Base-by-base conservation (phyloP, 169 alveolate genomes). In the Cryptosporidium meleagridis region DNA sequence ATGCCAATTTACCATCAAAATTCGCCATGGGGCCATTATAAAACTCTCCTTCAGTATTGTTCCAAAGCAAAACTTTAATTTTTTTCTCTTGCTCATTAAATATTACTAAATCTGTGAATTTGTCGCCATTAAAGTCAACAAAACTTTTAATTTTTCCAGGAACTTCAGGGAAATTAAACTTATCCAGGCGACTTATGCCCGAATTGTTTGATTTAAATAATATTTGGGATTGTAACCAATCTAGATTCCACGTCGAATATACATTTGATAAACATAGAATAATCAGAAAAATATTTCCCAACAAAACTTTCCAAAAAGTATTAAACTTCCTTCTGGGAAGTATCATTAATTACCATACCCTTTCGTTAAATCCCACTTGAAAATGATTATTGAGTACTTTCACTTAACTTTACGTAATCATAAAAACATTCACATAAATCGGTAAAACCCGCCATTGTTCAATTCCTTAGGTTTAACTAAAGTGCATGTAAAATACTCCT, bases 91-190 rank as follows among this genome's bases (percentile, higher is more conserved):
- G 23, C 18, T 59, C 89, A 41, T 51, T 62, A 16, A 29, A 80
- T 21, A 80, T 3, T 41, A 80, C 18, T 10, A 80, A 7, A 44
- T 80, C 89, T 9, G 80, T 80, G 18, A 62, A 80, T 48, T 80
- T 59, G 33, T 80, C 89, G 12, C 67, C 75, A 41, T 80, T 80
- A 29, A 44, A 80, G 44, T 80, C 89, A 14, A 65, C 65, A 62
- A 80, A 80, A 44, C 89, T 45, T 41, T 59, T 61, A 48, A 80
- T 80, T 44, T 12, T 80, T 0, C 89, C 89, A 44, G 26, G 8
- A 31, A 80, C 21, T n/a, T 80, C 80, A 4, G 72, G 26, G 35
- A 80, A 44, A 0, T 41, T 65, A 26, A 65, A 48, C 5, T 65
- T 80, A 23, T 45, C 68, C 6, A 45, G 2, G 14, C 53, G 5